phyloP scores from a whole-genome alignment of 1,139 yeast species.

The Geotrichum histeridarum region DNA sequence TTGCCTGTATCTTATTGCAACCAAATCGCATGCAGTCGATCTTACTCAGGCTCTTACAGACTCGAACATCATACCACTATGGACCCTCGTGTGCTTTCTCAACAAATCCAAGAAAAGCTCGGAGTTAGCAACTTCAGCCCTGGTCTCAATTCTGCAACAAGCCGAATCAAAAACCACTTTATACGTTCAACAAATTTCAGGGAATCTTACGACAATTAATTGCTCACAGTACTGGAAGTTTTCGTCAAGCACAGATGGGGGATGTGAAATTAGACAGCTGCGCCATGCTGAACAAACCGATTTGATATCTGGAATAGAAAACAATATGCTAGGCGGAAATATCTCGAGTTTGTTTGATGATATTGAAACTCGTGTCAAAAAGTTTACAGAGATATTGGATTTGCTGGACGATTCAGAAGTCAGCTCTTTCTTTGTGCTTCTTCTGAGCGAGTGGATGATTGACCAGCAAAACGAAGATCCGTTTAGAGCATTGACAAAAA shows the following conservation, averaged over 20 bases:
- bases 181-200: conserved; percentile 6
- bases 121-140: conserved; percentile 18
- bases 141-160: conserved; percentile 9
- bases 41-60: conserved; percentile 32
- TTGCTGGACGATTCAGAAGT: conserved; percentile 48
- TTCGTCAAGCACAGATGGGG: conserved; percentile 10
- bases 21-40: conserved; percentile 41
- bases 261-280: conserved; percentile 9
- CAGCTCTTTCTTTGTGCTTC: conserved; percentile 46
- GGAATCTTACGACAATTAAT: conserved; percentile 8
- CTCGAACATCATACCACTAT: conserved; percentile 44
- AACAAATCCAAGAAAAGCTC: conserved; percentile 31
- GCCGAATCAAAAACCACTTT: conserved; percentile 6
- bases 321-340: neutral
- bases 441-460: conserved; percentile 50
- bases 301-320: conserved; percentile 8
- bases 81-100: conserved; percentile 59
- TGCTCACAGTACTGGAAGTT: conserved; percentile 13
- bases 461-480: conserved; percentile 43
- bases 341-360: conserved; percentile 36
- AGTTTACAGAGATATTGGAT: conserved; percentile 46
- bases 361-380: conserved; percentile 50
- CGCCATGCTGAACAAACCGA: conserved; percentile 5
- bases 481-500: conserved; percentile 52
- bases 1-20: conserved; percentile 57